phyloP scores from a whole-genome alignment of 192 early-diverging fungal species.

The Coemansia sp. region DNA sequence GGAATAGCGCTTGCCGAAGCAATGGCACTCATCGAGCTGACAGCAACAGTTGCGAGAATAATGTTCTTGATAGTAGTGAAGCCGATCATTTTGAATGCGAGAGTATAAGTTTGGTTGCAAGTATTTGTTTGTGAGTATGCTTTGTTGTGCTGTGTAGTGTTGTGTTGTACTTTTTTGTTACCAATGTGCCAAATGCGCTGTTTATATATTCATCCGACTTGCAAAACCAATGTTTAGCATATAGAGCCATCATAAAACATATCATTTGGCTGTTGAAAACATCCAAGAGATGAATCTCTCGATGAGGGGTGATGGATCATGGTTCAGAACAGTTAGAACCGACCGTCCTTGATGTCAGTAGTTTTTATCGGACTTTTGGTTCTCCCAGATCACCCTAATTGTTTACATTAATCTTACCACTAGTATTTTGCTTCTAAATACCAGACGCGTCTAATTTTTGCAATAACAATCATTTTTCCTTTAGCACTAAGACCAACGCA shows the following conservation, averaged over 20 bases:
- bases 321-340: not conserved
- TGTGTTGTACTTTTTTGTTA: too few relatives aligned
- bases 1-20: not conserved
- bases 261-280: not conserved
- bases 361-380: not conserved
- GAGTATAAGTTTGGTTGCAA: not conserved
- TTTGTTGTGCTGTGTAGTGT: not conserved
- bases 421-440: not conserved
- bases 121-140: not conserved
- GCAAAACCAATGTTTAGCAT: too few relatives aligned
- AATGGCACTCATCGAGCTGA: not conserved
- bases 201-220: too few relatives aligned
- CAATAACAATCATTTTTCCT: not conserved
- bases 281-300: not conserved
- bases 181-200: too few relatives aligned
- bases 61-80: not conserved
- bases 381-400: too few relatives aligned
- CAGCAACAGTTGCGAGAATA: not conserved
- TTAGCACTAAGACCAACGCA: not conserved
- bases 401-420: not conserved
- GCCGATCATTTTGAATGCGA: not conserved
- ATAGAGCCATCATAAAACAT: too few relatives aligned
- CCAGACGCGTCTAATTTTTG: not conserved
- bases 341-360: not conserved
- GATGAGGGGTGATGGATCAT: not conserved